These are phyloP conservation scores for Xylariaceae sp. DNA, from an alignment of 2,329 filamentous ascomycete species.

Conservation along the genomic window DNA sequence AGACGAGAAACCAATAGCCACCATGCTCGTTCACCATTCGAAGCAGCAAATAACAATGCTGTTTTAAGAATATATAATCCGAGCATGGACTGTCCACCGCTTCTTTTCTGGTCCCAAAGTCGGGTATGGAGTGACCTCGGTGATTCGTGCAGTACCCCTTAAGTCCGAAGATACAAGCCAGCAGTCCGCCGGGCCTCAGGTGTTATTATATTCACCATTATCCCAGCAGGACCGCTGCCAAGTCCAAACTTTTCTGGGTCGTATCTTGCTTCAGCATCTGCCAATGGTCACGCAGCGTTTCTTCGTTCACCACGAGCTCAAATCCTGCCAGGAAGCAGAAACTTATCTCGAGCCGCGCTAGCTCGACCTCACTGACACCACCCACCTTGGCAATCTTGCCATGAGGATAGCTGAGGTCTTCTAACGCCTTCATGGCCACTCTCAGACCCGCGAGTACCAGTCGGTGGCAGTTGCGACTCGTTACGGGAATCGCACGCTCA, in stretches of 20 bases:
- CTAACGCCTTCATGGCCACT: slow-evolving; percentile 90
- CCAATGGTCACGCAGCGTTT: slow-evolving; percentile 60
- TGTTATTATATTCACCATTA: slow-evolving; percentile 23
- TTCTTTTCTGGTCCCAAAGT: not conserved
- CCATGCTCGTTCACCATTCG: not conserved
- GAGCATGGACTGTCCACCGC: not conserved
- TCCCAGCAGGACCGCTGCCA: not conserved
- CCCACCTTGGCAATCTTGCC: slow-evolving; percentile 79
- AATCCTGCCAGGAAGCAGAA: slow-evolving; percentile 86
- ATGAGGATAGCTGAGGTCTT: slow-evolving; percentile 86
- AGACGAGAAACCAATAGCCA: too few relatives aligned
- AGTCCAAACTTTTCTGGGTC: not conserved
- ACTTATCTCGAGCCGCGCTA: slow-evolving; percentile 81
- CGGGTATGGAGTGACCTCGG: not conserved
- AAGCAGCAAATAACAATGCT: not conserved
- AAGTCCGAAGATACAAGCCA: not conserved
- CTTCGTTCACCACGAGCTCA: slow-evolving; percentile 61
- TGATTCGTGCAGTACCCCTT: not conserved
- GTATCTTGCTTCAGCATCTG: slow-evolving; percentile 47
- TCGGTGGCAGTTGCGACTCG: slow-evolving; percentile 78
- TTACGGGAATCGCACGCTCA: slow-evolving; percentile 74
- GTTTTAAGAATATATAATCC: not conserved
- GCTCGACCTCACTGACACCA: slow-evolving; percentile 74
- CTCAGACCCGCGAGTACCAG: slow-evolving; percentile 77
- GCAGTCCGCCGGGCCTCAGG: slow-evolving; percentile 20